Conservation (phyloP, 1,139 yeast species). For the Geotrichum restrictum region DNA sequence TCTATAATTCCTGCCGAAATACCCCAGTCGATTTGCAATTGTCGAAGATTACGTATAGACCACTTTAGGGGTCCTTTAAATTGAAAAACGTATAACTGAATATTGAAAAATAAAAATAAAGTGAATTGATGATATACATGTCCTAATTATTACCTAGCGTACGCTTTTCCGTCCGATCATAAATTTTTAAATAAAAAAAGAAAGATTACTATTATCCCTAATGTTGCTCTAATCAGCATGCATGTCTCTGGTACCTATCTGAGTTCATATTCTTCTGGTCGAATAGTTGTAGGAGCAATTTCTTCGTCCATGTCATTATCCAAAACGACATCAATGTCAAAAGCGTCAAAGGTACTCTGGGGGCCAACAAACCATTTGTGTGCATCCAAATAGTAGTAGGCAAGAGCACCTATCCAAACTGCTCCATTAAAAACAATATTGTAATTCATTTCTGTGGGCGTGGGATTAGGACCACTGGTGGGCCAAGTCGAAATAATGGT, state of each 20-base stretch:
- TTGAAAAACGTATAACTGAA: no score
- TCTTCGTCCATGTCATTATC: not conserved
- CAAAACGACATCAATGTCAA: slow-evolving; percentile 21
- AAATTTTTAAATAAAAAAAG: no score
- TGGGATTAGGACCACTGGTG: slow-evolving; percentile 48
- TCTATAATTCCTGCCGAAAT: no score
- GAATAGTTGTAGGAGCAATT: not conserved
- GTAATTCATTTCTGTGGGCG: slow-evolving; percentile 56
- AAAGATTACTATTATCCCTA: not conserved
- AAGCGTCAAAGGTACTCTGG: slow-evolving; percentile 47
- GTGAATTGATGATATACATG: no score
- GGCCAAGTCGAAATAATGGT: slow-evolving; percentile 62
- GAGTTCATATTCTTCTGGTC: not conserved
- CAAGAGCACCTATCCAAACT: slow-evolving; percentile 49
- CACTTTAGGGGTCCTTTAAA: no score
- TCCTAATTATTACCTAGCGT: not conserved
- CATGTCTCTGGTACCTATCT: not conserved
- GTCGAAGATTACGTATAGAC: no score
- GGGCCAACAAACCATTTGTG: slow-evolving; percentile 65
- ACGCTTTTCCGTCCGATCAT: not conserved
- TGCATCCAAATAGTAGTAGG: slow-evolving; percentile 54
- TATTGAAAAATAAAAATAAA: no score
- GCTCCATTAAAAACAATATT: slow-evolving; percentile 59
- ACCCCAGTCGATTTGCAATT: no score
- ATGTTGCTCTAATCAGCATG: not conserved